Percentiles rank a stretch among this genome's conserved stretches.
phyloP scores from a whole-genome alignment of 1,284 basidiomycete genomes.

The Microbotryomycetes sp. region DNA sequence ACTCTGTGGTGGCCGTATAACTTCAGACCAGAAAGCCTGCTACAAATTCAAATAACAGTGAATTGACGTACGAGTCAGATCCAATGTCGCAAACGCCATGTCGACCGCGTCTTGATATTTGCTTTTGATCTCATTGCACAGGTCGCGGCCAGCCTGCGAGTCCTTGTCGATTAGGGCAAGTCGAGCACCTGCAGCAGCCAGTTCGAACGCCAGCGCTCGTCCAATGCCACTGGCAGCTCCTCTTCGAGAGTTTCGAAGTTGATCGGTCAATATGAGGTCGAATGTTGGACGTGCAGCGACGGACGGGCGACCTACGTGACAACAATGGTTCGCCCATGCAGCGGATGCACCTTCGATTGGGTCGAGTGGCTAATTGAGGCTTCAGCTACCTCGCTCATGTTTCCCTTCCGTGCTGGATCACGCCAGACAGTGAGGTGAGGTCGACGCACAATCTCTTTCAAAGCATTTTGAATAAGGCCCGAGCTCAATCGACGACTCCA shows the following conservation, averaged over 20 bases:
- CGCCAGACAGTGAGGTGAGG: no score
- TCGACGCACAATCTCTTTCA: no score
- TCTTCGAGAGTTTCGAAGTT: no score
- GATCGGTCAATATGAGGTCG: no score
- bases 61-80: slow-evolving; percentile 8
- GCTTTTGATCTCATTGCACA: slow-evolving; percentile 23
- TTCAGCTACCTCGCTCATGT: no score
- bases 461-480: no score
- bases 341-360: background rate
- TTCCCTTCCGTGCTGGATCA: background rate
- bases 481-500: no score
- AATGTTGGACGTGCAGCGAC: background rate
- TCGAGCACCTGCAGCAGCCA: slow-evolving; percentile 17
- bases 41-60: background rate
- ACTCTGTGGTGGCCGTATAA: slow-evolving; percentile 3
- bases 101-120: slow-evolving; percentile 4
- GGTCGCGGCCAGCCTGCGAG: slow-evolving; percentile 3
- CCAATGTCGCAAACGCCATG: slow-evolving; percentile 26
- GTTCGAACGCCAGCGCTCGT: slow-evolving; percentile 18
- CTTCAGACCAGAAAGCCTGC: background rate
- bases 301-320: background rate
- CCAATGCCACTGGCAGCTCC: slow-evolving; percentile 29
- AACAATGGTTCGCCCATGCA: background rate
- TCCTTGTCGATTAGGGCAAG: slow-evolving; percentile 30
- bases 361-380: no score